Evolutionary conservation across 1,284 basidiomycete genomes (phyloP).

Genomic region (Rhodotorula sp.): DNA sequence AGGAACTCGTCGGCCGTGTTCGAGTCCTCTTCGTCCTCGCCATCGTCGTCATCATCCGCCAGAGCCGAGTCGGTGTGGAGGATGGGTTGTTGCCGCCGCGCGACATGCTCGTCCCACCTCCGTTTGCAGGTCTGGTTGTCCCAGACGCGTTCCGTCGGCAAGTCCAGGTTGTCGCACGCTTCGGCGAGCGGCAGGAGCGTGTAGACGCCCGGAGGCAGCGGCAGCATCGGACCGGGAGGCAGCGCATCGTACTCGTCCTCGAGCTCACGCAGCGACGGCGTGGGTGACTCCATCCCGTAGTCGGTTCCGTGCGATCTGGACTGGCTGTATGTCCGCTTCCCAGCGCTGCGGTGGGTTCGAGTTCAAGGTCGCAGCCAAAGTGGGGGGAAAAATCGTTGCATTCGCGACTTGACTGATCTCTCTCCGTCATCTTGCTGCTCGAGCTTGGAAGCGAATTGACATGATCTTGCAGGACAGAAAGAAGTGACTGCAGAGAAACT

Average conservation of each 20-base stretch:
- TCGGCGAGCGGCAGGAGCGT: slow-evolving; percentile 40
- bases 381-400: too few species aligned
- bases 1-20: slow-evolving; percentile 22
- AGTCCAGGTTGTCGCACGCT: slow-evolving; percentile 36
- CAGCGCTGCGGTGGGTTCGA: too few species aligned
- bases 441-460: too few species aligned
- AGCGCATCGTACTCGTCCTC: slow-evolving; percentile 1
- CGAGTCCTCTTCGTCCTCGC: not conserved
- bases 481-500: too few species aligned
- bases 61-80: slow-evolving; percentile 14
- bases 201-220: slow-evolving; percentile 36
- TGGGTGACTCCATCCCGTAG: not conserved
- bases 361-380: too few species aligned
- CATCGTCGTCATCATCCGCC: slow-evolving; percentile 28
- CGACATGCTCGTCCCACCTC: slow-evolving; percentile 16
- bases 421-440: too few species aligned
- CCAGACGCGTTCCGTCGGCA: slow-evolving; percentile 36
- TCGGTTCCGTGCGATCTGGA: not conserved
- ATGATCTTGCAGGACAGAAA: too few species aligned
- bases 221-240: slow-evolving; percentile 6
- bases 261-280: too few species aligned
- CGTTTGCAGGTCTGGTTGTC: slow-evolving; percentile 8
- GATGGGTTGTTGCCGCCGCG: not conserved
- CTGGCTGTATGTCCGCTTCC: not conserved
- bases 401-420: too few species aligned